phyloP scores from a whole-genome alignment of 495 filamentous ascomycete genomes.

The Penicillium alfredii region DNA sequence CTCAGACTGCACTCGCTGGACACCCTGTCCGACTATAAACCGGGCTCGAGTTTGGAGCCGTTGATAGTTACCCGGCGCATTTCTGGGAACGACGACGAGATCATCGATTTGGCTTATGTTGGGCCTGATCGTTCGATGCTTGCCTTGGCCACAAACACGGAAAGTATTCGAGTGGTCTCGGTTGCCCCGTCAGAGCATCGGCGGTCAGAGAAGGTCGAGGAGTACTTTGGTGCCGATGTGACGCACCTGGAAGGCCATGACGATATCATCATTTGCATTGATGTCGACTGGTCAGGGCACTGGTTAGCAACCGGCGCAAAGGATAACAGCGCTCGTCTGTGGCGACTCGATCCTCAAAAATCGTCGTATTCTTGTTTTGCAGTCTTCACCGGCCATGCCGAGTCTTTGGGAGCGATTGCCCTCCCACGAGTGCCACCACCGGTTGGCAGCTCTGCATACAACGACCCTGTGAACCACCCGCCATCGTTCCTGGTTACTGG shows the following conservation, averaged over 20 bases:
- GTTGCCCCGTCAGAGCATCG: slow-evolving; percentile 39
- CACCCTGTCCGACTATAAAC: slow-evolving; percentile 30
- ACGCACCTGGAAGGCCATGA: slow-evolving; percentile 80
- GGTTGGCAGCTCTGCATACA: slow-evolving; percentile 55
- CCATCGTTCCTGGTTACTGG: slow-evolving; percentile 83
- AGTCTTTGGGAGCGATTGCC: slow-evolving; percentile 88
- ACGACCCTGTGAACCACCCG: slow-evolving; percentile 66
- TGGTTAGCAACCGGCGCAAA: slow-evolving; percentile 96
- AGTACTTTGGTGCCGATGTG: slow-evolving; percentile 84
- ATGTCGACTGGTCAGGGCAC: slow-evolving; percentile 90
- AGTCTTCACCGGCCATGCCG: slow-evolving; percentile 82
- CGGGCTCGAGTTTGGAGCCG: slow-evolving; percentile 35
- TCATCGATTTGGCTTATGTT: slow-evolving; percentile 86
- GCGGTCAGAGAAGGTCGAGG: slow-evolving; percentile 25
- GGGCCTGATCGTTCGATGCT: slow-evolving; percentile 72
- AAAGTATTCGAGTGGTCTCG: slow-evolving; percentile 83
- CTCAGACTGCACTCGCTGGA: slow-evolving; percentile 65
- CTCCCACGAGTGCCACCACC: slow-evolving; percentile 64
- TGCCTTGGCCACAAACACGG: slow-evolving; percentile 90
- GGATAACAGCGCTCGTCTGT: slow-evolving; percentile 89
- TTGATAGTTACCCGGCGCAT: slow-evolving; percentile 62
- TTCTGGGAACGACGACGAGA: slow-evolving; percentile 94
- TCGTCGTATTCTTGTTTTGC: slow-evolving; percentile 73
- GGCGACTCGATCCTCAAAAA: slow-evolving; percentile 74
- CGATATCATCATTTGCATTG: slow-evolving; percentile 92